Evolutionary conservation across 495 filamentous ascomycete genomes (phyloP), one percentile per base, ranked within the genome.

Genomic region (Platismatia glauca): DNA sequence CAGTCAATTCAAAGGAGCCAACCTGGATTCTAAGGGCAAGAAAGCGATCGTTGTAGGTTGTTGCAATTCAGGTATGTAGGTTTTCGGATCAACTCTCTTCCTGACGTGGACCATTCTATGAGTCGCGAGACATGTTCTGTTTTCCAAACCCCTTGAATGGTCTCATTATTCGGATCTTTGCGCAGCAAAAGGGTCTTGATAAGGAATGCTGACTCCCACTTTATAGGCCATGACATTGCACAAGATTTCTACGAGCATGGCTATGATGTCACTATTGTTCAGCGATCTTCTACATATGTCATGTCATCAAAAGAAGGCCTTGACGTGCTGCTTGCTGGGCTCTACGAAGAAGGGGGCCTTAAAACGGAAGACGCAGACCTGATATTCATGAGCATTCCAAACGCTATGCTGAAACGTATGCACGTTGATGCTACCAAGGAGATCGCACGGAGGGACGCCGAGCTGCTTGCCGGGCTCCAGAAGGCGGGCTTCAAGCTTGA

Each of bases 21-120:
- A 77, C 27, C 43, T 72, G 11, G 59, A 76, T 38, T 72, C 75
- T 1, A 71, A 72, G 27, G 82, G 82, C 1, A 89, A 86, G 69
- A 88, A 85, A 65, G 90, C 83, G 2, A 73, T 94, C 24, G 82
- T 95, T 0, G 80, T 95, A 9, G 90, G 90, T 7, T 86, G 84
- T 35, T 90, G 90, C 72, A 94, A 92, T 70, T 91, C 88, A 3
- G 84, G n/a, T n/a, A n/a, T n/a, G n/a, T n/a, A n/a, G n/a, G n/a
- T n/a, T n/a, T n/a, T n/a, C n/a, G n/a, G n/a, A n/a, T n/a, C n/a
- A n/a, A n/a, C n/a, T n/a, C n/a, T n/a, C n/a, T n/a, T n/a, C n/a
- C n/a, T n/a, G n/a, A n/a, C n/a, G n/a, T n/a, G n/a, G n/a, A n/a
- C n/a, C n/a, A n/a, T n/a, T n/a, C n/a, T n/a, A n/a, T n/a, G n/a